Evolutionary conservation across 257 asterid genomes (phyloP).

Genomic region (Thymus mandschuricus): DNA sequence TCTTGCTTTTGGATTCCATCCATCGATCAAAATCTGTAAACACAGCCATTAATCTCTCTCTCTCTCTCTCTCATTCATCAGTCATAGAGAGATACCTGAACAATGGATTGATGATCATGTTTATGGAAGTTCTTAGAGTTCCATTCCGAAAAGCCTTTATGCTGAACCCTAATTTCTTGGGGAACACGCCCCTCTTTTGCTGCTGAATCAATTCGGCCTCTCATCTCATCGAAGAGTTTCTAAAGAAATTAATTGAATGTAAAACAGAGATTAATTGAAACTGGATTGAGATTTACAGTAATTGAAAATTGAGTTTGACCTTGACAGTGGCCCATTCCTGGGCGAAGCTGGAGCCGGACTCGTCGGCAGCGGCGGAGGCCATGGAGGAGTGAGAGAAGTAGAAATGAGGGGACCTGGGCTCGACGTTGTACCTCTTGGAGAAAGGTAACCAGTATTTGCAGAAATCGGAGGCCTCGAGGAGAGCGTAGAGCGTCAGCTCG

Average conservation of each 20-base stretch:
- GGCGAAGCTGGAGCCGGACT: constrained; percentile 7
- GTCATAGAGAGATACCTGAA: constrained; percentile 45
- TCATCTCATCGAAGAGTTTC: constrained; percentile 74
- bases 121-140: constrained; percentile 38
- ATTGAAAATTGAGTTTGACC: constrained; percentile 28
- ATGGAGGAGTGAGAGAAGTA: constrained; percentile 24
- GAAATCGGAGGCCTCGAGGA: constrained; percentile 46
- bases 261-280: neutral
- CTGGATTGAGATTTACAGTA: no score
- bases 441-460: constrained; percentile 50
- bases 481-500: constrained; percentile 48
- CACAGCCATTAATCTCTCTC: neutral
- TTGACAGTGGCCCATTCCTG: constrained; percentile 39
- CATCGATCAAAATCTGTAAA: constrained; percentile 43
- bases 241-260: constrained; percentile 9
- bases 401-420: constrained; percentile 43
- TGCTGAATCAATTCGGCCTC: constrained; percentile 47
- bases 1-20: constrained; percentile 36
- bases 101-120: constrained; percentile 76
- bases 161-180: constrained; percentile 42
- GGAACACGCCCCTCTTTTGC: constrained; percentile 42
- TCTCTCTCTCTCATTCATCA: no score
- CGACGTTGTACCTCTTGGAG: constrained; percentile 43
- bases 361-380: neutral
- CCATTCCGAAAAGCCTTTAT: constrained; percentile 75